Evolutionary conservation across 371 early-diverging fungal species (phyloP).

Genomic region (Basidiobolus meristosporus): DNA sequence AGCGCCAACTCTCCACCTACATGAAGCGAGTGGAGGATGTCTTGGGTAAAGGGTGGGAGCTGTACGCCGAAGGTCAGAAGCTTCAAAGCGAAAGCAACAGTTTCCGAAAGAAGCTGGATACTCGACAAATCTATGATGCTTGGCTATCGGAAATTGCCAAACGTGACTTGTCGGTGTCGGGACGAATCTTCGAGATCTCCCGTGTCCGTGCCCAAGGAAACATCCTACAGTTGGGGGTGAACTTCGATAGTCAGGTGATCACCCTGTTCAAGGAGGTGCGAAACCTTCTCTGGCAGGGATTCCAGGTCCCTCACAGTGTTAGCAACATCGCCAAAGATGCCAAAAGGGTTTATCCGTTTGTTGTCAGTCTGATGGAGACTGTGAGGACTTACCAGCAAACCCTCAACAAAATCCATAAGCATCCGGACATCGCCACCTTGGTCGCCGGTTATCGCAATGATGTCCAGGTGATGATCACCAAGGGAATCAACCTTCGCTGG

Average conservation of each 20-base stretch:
- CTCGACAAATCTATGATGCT: conserved; percentile 67
- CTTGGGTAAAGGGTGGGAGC: conserved; percentile 93
- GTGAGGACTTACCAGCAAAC: conserved; percentile 85
- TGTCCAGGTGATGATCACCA: conserved; percentile 76
- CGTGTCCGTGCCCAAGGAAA: conserved; percentile 64
- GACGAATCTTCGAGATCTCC: conserved; percentile 80
- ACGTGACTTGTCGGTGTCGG: conserved; percentile 71
- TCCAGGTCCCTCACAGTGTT: conserved; percentile 84
- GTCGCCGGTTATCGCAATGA: conserved; percentile 83
- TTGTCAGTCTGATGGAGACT: conserved; percentile 88
- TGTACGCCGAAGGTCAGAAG: conserved; percentile 90
- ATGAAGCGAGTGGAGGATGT: conserved; percentile 97
- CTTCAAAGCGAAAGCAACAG: conserved; percentile 74
- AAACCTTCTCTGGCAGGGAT: conserved; percentile 81
- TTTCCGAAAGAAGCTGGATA: conserved; percentile 86
- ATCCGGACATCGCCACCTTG: conserved; percentile 53
- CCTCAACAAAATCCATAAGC: conserved; percentile 51
- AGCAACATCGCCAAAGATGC: conserved; percentile 87
- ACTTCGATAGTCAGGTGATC: conserved; percentile 88
- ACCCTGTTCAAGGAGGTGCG: conserved; percentile 95
- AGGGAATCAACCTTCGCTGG: conserved; percentile 82
- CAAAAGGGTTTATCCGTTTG: conserved; percentile 92
- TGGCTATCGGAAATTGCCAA: conserved; percentile 82
- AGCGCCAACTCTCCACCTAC: conserved; percentile 83
- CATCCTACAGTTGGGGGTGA: conserved; percentile 65